Conservation (phyloP, 179 eudicot species). For the Carnegiea gigantea region DNA sequence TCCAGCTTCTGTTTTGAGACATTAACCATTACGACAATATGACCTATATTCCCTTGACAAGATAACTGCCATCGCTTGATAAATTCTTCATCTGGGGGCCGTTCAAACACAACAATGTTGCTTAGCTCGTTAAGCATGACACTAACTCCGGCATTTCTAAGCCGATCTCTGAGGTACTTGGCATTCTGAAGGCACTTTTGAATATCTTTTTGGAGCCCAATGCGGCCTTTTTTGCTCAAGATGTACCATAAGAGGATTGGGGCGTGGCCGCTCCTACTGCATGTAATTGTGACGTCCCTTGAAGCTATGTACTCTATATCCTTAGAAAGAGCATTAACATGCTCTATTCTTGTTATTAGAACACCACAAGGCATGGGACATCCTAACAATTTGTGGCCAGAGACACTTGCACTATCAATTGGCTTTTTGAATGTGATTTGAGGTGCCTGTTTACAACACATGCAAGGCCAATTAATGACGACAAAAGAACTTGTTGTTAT, state of each 20-base stretch:
- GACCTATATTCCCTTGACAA: slow-evolving; percentile 73
- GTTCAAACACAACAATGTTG: slow-evolving; percentile 81
- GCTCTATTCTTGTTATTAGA: slow-evolving; percentile 69
- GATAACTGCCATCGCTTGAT: slow-evolving; percentile 76
- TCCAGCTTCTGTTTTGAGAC: slow-evolving; percentile 62
- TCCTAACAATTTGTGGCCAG: slow-evolving; percentile 84
- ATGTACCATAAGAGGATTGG: slow-evolving; percentile 82
- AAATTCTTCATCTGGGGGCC: slow-evolving; percentile 71
- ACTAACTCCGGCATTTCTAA: slow-evolving; percentile 59
- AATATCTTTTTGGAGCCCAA: slow-evolving; percentile 76
- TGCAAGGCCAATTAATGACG: too few species aligned
- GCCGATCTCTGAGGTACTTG: slow-evolving; percentile 67
- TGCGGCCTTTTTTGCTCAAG: slow-evolving; percentile 67
- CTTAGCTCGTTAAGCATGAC: slow-evolving; percentile 86
- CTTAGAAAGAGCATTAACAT: slow-evolving; percentile 57
- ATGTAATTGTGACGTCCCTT: slow-evolving; percentile 81
- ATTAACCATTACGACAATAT: slow-evolving; percentile 68
- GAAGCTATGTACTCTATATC: slow-evolving; percentile 81
- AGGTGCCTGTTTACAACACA: slow-evolving; percentile 51
- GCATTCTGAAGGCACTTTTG: slow-evolving; percentile 80
- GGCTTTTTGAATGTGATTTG: slow-evolving; percentile 81
- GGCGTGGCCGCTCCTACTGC: slow-evolving; percentile 80
- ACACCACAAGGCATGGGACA: slow-evolving; percentile 93
- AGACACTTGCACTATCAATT: slow-evolving; percentile 80
- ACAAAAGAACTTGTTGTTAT: too few species aligned